Base-by-base conservation (phyloP, 169 alveolate species). In the Besnoitia besnoiti region DNA sequence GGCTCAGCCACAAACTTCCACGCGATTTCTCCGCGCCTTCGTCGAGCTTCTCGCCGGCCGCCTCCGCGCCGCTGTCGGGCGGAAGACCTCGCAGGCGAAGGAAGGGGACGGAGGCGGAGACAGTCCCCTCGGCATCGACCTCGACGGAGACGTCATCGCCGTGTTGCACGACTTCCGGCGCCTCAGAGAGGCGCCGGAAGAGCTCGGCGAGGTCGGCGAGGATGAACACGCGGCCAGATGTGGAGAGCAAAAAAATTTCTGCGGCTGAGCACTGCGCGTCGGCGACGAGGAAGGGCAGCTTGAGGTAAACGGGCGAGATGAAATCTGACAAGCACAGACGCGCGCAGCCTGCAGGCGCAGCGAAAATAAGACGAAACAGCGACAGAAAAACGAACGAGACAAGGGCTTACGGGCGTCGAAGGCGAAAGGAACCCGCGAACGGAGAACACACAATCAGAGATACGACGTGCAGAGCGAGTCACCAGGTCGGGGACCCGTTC, bases 241-340 rank as follows among this genome's bases (percentile, higher is more conserved):
- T 35, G 85, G 77, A 49, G 35, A 89, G 75, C 14, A 89, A 44
- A 47, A 89, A 89, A 21, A 89, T 30, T 50, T 89, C 92, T 21
- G 79, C 85, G 42, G 75, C 88, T 21, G 92, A 89, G 79, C 92
- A 89, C 55, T 89, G 92, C 12, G 80, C 88, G 77, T 89, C 87
- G 61, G 19, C 10, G 21, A 77, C 87, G 3, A 8, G 14, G 21
- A 77, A 77, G 16, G 87, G 59, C 10, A 77, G 59, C 0, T 39
- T 21, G 44, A 77, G 87, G 59, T 27, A 44, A 37, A 77, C 10
- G 30, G 87, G 87, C 33, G 44, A 4, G 50, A 35, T 37, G 35
- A 77, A 77, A 55, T 30, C 87, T 77, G 67, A 14, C n/a, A n/a
- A n/a, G n/a, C n/a, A n/a, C n/a, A 50, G 62, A 19, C 62, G 19